Percentiles rank a stretch among this genome's conserved stretches.
These are phyloP conservation scores for Phytophthora pseudosyringae DNA, from an alignment of 352 stramenopile genomes.

Conservation along the genomic window DNA sequence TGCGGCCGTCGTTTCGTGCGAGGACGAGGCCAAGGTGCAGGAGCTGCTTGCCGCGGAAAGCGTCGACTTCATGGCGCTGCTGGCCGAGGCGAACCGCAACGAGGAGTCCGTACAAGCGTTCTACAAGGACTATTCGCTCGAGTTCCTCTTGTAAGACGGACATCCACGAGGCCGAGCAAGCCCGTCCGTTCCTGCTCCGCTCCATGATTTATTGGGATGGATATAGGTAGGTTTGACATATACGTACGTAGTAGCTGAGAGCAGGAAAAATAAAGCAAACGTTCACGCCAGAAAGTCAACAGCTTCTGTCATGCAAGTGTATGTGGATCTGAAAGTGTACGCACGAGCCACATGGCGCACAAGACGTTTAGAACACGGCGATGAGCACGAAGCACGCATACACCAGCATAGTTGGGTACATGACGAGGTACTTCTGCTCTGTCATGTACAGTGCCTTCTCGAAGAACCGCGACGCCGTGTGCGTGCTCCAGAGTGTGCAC, in stretches of 20 bases:
- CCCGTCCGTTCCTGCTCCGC: conserved; percentile 24
- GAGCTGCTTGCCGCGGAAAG: conserved; percentile 39
- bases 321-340: not conserved
- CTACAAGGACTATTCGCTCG: conserved; percentile 50
- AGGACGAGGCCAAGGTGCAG: conserved; percentile 53
- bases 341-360: not conserved
- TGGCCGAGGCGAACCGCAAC: conserved; percentile 50
- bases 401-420: conserved; percentile 96
- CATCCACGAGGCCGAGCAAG: conserved; percentile 19
- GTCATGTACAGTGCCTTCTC: conserved; percentile 96
- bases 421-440: conserved; percentile 97
- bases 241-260: conserved; percentile 29
- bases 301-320: conserved; percentile 4
- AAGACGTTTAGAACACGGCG: conserved; percentile 94
- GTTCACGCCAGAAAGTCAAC: conserved; percentile 9
- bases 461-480: conserved; percentile 95
- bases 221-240: conserved; percentile 38
- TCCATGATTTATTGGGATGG: conserved; percentile 36
- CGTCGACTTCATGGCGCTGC: conserved; percentile 49
- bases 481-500: conserved; percentile 95
- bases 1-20: conserved; percentile 33
- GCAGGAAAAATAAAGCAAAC: conserved; percentile 34
- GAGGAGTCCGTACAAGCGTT: conserved; percentile 44
- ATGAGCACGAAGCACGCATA: conserved; percentile 99
- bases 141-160: conserved; percentile 44